phyloP scores from a whole-genome alignment of 768 basidiomycete genomes.

The Agaricus subrufescens region DNA sequence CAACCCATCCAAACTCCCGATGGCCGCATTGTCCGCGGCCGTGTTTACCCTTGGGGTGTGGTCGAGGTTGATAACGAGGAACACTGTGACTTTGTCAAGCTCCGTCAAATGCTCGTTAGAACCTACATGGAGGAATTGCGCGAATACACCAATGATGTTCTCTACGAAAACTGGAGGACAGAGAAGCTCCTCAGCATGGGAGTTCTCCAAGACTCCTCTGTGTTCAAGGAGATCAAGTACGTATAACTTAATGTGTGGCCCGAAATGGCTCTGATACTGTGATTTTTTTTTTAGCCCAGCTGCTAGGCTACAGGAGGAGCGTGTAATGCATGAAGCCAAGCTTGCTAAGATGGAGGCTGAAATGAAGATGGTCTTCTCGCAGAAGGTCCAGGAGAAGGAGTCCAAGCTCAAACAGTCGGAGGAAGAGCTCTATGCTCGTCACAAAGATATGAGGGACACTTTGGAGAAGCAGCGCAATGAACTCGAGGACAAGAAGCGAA shows the following conservation, averaged over 20 bases:
- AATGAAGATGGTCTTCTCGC: conserved; percentile 99
- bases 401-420: conserved; percentile 98
- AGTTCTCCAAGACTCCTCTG: conserved; percentile 93
- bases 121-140: conserved; percentile 99
- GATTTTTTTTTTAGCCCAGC: conserved; percentile 64
- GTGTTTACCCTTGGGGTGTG: conserved; percentile 97
- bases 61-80: conserved; percentile 99
- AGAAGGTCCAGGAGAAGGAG: conserved; percentile 99
- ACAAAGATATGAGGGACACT: conserved; percentile 99
- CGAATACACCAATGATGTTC: conserved; percentile 92
- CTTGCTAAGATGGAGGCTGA: conserved; percentile 99
- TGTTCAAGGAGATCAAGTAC: conserved; percentile 99
- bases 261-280: conserved; percentile 12
- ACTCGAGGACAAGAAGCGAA: conserved; percentile 97
- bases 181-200: conserved; percentile 97
- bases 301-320: conserved; percentile 93
- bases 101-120: conserved; percentile 97
- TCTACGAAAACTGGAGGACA: conserved; percentile 98
- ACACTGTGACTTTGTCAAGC: conserved; percentile 99
- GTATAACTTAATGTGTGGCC: conserved; percentile 23
- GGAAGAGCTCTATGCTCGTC: conserved; percentile 97
- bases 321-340: conserved; percentile 93
- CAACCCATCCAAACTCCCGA: conserved; percentile 75
- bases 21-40: conserved; percentile 90
- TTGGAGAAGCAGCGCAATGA: conserved; percentile 94